Evolutionary conservation across 306 rosid genomes (phyloP), one percentile per base, ranked within the genome.

Genomic region (Carpinus viminea): DNA sequence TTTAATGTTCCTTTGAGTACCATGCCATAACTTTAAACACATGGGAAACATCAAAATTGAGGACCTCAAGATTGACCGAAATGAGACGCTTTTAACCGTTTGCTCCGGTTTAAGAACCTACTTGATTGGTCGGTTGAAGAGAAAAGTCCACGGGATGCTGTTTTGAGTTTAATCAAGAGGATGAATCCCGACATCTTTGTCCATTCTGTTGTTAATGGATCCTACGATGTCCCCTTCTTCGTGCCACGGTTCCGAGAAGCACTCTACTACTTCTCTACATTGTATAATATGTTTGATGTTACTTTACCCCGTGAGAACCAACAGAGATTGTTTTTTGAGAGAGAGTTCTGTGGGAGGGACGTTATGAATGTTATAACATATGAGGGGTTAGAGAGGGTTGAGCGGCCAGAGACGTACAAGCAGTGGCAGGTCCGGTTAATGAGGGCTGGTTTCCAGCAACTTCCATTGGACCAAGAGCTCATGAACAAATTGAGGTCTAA

Each of bases 1-100:
- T 91, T 91, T 74, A 74, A 85, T 16, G 93, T 93, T 62, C 91
- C 97, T 41, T 93, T 66, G 87, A 88, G 81, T 93, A 83, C 78
- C 81, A 86, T 60, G 93, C 41, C 34, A 10, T 70, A 47, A 36
- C 74, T 4, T 70, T 56, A 70, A n/a, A 13, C 0, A 47, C 11
- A 0, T 70, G 74, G 74, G 56, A 70, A 21, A 47, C 6, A 70
- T 70, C 34, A 38, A 8, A 47, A 66, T 70, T 24, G 74, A 47
- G 56, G 74, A 70, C 17, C 74, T 70, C 7, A 48, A 70, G 74
- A 46, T 70, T 47, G 55, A 70, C 2, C 7, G 56, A 2, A 21
- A 46, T 1, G 56, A 24, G 38, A 24, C 20, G 38, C 38, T 70
- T 47, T 70, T 7, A 21, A 70, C 34, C 47, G 74, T 47, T 4